Base-by-base conservation (phyloP, 1,284 basidiomycete species). In the Cerrena zonata region DNA sequence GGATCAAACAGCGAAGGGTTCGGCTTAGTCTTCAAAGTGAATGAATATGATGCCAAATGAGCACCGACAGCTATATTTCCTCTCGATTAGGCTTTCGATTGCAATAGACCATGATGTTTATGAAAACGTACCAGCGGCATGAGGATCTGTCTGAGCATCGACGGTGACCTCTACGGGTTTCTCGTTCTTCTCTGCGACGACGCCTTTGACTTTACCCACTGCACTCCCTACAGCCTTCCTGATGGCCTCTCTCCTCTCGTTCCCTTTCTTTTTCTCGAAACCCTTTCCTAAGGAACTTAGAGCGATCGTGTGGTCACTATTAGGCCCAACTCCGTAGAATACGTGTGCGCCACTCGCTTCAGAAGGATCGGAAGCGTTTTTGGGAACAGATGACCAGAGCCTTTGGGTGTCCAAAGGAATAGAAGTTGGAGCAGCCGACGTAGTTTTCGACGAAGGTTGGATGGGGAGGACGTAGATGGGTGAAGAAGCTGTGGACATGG, bases 11-110 rank as follows among this genome's bases (percentile, higher is more conserved):
- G 62, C 13, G 80, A 84, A 2, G 77, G 76, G 7, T 40, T 18
- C 2, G 80, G 77, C 2, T 71, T 70, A 0, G 89, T 91, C 68
- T 92, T 91, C 59, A 92, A 71, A 2, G 80, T 78, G 62, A 90
- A 91, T 50, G 80, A 77, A 68, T 86, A 91, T 39, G 77, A 61
- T 2, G 86, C 85, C 53, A 92, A 73, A 59, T 88, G 74, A 1
- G 89, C 81, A 2, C 82, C 89, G 47, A 89, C 86, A 34, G 90
- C 89, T 86, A 56, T 41, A 19, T n/a, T n/a, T n/a, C n/a, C n/a
- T n/a, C n/a, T n/a, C n/a, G n/a, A n/a, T n/a, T n/a, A n/a, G n/a
- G n/a, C n/a, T n/a, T n/a, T n/a, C n/a, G n/a, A 10, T 10, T n/a
- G n/a, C n/a, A n/a, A n/a, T n/a, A n/a, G n/a, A n/a, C n/a, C n/a